Evolutionary conservation across 148 eudicot species (phyloP).

Genomic region (Spergularia marina): DNA sequence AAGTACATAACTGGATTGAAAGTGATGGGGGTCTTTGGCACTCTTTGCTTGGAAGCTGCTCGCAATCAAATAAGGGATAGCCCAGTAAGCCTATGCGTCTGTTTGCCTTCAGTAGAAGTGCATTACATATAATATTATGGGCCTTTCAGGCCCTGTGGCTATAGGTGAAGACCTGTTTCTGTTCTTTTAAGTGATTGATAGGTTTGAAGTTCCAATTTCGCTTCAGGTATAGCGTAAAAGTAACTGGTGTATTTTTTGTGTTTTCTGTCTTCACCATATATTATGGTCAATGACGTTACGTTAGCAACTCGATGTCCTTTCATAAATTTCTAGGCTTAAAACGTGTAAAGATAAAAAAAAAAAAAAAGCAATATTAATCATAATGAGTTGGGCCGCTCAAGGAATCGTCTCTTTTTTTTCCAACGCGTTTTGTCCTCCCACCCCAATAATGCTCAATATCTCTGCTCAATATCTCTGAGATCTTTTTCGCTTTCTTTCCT

Average conservation of each 20-base stretch:
- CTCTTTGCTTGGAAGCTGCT: too few species aligned
- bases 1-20: too few species aligned
- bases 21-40: too few species aligned
- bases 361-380: not conserved
- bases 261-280: not conserved
- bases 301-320: not conserved
- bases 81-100: too few species aligned
- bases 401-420: not conserved
- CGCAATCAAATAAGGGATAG: too few species aligned
- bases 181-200: not conserved
- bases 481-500: slow-evolving; percentile 2
- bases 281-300: not conserved
- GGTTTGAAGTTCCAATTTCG: not conserved
- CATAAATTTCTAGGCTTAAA: not conserved
- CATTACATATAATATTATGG: not conserved
- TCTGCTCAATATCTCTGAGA: slow-evolving; percentile 1
- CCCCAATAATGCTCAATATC: not conserved
- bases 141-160: not conserved
- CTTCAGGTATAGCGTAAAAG: not conserved
- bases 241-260: not conserved
- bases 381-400: not conserved
- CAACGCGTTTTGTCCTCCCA: not conserved
- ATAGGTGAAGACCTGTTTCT: not conserved
- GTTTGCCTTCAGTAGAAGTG: not conserved
- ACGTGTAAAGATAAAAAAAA: not conserved